Conservation (phyloP, 2,329 filamentous ascomycete species). For the Fusarium albidum region DNA sequence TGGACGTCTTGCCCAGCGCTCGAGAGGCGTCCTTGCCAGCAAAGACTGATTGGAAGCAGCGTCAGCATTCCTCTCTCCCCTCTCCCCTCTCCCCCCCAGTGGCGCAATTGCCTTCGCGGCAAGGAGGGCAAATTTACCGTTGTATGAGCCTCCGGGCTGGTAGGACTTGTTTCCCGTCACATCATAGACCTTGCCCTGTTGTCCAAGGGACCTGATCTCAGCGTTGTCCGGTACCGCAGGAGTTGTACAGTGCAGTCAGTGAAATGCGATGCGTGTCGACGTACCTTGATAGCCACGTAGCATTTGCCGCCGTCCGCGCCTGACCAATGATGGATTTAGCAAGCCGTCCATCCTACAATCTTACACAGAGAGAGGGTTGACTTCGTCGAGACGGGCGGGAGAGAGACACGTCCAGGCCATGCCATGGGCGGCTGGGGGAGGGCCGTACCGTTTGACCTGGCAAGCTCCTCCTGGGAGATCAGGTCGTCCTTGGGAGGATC, state of each 20-base stretch:
- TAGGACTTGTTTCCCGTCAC: conserved; percentile 92
- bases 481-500: conserved; percentile 86
- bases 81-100: background rate
- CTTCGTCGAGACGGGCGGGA: background rate
- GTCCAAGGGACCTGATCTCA: conserved; percentile 15
- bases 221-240: conserved; percentile 9
- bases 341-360: background rate
- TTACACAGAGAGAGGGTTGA: background rate
- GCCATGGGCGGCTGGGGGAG: background rate
- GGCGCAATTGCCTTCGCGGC: background rate
- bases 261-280: conserved; percentile 4
- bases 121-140: conserved; percentile 66
- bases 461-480: conserved; percentile 82
- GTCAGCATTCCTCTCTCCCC: conserved; percentile 13
- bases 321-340: conserved; percentile 47
- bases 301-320: conserved; percentile 70
- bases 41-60: conserved; percentile 71
- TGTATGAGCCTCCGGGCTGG: conserved; percentile 81
- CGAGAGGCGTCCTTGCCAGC: conserved; percentile 96
- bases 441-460: conserved; percentile 80
- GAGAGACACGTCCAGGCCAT: background rate
- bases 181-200: conserved; percentile 89
- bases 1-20: conserved; percentile 85
- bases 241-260: conserved; percentile 5
- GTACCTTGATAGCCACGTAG: conserved; percentile 76